A percentile compares a stretch with the other conserved stretches of the same genome.
Evolutionary conservation across 306 rosid genomes (phyloP).

Genomic region (peach (Prunus persica)): Prunus_persica_NCBIv2 NC_034011.1:26439501-26440000

Average conservation of each 20-base stretch:
- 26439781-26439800: conserved; percentile 60
- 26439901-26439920: background rate
- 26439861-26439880: conserved; percentile 30
- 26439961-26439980: background rate
- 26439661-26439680: background rate
- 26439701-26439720: background rate
- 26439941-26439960: background rate
- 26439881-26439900: background rate
- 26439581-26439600: background rate
- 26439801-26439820: conserved; percentile 56
- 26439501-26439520: conserved; percentile 45
- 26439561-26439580: background rate
- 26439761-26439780: background rate
- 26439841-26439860: conserved; percentile 49
- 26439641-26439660: background rate
- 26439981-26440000: conserved; percentile 41
- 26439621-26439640: background rate
- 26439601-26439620: background rate
- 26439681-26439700: background rate
- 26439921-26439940: background rate
- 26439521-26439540: conserved; percentile 21
- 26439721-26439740: background rate
- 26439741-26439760: background rate
- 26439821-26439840: conserved; percentile 34
- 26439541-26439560: conserved; percentile 15